Evolutionary conservation across 345 rosid genomes (phyloP), one percentile per base, ranked within the genome.

Genomic region (Theobroma cacao): DNA sequence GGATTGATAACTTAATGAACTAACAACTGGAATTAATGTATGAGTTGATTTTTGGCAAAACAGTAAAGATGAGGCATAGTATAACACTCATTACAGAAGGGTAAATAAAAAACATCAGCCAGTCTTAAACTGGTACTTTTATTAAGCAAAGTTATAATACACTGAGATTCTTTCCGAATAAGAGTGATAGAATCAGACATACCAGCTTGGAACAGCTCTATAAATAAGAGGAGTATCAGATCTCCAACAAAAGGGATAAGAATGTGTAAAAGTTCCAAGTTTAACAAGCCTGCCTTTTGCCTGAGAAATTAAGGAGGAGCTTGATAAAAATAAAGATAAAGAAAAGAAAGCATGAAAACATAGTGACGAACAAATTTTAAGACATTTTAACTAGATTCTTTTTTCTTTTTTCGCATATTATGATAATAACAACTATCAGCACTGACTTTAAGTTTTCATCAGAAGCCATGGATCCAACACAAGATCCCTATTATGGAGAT

Each of bases 161-260:
- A 24, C 5, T 41, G 38, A 31, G 17, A 33, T 75, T 60, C 41
- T 75, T 75, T 60, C 55, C 43, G 53, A 24, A 43, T 43, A 68
- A 75, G 14, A 20, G 28, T 41, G 30, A 56, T n/a, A 65, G 33
- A 31, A 52, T 33, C 61, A 72, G 24, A 20, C 72, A 76, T 85
- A 96, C 99, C 99, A 96, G 82, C 98, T 96, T 6, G 98, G 98
- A 81, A 96, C 97, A 74, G 98, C 99, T 88, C 98, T 87, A 77
- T 94, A 94, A 34, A 96, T 91, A 72, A 96, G 98, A 80, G 99
- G 99, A 15, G 97, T 91, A 56, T 92, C 95, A 78, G 99, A 96
- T 87, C 99, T 91, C 90, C 91, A 96, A 82, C 99, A 96, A 78
- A 85, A 89, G 62, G 98, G 98, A 80, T 96, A 96, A 41, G 92